phyloP scores from a whole-genome alignment of 2,329 filamentous ascomycete genomes.

The Colletotrichum phormii region DNA sequence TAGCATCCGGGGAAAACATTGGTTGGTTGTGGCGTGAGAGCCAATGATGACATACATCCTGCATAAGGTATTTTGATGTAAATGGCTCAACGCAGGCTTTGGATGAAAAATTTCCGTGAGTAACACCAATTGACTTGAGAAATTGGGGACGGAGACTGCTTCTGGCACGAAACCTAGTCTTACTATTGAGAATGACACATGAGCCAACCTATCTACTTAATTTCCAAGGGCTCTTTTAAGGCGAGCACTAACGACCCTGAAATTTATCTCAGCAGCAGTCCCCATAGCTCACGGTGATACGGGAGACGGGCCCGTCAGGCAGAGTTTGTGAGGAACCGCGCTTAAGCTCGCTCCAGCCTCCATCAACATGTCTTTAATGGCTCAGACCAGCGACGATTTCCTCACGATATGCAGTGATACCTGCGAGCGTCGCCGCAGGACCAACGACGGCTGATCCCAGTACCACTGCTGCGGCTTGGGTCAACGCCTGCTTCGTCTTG shows the following conservation, averaged over 20 bases:
- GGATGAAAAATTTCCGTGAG: neutral
- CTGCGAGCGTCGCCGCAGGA: neutral
- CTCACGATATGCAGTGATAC: neutral
- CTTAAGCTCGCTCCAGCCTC: neutral
- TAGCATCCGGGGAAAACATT: neutral
- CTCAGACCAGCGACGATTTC: neutral
- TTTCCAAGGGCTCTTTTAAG: too few relatives aligned
- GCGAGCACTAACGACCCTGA: too few relatives aligned
- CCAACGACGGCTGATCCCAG: neutral
- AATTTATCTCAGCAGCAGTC: too few relatives aligned
- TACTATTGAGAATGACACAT: too few relatives aligned
- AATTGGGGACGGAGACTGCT: too few relatives aligned
- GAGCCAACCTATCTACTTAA: too few relatives aligned
- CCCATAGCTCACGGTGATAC: too few relatives aligned
- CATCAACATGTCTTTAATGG: neutral
- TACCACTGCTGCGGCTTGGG: neutral
- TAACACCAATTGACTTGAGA: neutral
- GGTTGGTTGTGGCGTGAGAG: neutral
- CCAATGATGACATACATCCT: neutral
- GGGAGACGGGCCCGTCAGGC: too few relatives aligned
- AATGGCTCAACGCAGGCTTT: neutral
- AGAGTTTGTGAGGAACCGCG: neutral
- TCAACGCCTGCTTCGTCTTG: neutral
- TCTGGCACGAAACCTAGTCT: too few relatives aligned
- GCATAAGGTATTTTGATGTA: neutral